phyloP scores from a whole-genome alignment of 2,329 filamentous ascomycete species.

The Beauveria sp. region DNA sequence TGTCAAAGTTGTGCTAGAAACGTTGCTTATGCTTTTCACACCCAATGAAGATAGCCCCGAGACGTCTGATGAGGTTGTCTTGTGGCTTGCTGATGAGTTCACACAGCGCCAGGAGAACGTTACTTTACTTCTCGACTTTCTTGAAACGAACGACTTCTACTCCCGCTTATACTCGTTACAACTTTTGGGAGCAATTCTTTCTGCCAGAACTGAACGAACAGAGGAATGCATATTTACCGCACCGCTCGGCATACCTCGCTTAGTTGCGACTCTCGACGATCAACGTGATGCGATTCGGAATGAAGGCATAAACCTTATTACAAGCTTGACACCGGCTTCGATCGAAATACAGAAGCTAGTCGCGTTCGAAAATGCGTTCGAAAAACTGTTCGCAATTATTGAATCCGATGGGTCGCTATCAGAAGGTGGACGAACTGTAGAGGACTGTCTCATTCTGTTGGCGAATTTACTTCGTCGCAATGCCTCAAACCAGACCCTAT shows the following conservation, averaged over 20 bases:
- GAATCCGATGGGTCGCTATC: conserved; percentile 71
- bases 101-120: conserved; percentile 97
- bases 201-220: conserved; percentile 79
- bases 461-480: conserved; percentile 86
- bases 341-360: conserved; percentile 90
- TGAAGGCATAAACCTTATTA: conserved; percentile 79
- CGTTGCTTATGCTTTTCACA: conserved; percentile 83
- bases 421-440: conserved; percentile 78
- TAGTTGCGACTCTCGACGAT: conserved; percentile 81
- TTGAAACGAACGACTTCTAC: conserved; percentile 84
- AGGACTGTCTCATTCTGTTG: conserved; percentile 86
- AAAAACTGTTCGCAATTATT: conserved; percentile 76
- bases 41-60: conserved; percentile 69
- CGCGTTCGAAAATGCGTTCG: conserved; percentile 90
- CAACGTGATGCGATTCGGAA: conserved; percentile 79
- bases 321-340: conserved; percentile 78
- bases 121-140: conserved; percentile 77
- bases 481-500: conserved; percentile 85
- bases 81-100: conserved; percentile 97
- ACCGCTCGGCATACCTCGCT: conserved; percentile 76
- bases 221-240: conserved; percentile 92
- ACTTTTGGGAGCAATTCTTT: conserved; percentile 77
- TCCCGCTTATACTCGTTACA: conserved; percentile 86
- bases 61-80: conserved; percentile 88
- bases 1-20: conserved; percentile 90